Conservation (phyloP, 2,329 filamentous ascomycete species). For the Paramyrothecium roridum region DNA sequence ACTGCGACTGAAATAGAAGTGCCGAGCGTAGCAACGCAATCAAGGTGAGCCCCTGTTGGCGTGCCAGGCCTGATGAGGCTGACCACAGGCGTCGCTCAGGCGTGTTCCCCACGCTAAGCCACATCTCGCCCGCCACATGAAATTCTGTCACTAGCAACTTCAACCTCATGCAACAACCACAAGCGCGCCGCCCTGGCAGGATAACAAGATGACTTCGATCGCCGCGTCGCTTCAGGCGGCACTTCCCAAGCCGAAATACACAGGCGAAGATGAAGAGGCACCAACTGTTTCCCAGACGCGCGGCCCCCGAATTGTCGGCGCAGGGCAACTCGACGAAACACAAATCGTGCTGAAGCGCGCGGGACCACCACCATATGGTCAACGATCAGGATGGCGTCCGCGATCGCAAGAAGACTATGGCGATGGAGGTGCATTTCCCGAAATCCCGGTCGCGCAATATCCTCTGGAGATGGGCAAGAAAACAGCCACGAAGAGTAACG, state of each 20-base stretch:
- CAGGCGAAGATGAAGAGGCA: slow-evolving; percentile 81
- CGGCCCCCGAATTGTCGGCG: slow-evolving; percentile 78
- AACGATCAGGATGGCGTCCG: slow-evolving; percentile 87
- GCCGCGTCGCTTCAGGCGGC: slow-evolving; percentile 72
- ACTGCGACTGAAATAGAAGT: too few relatives aligned
- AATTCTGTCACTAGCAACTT: slow-evolving; percentile 20
- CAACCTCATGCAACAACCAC: slow-evolving; percentile 16
- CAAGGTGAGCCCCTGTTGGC: too few relatives aligned
- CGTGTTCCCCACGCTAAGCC: slow-evolving; percentile 21
- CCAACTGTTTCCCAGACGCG: slow-evolving; percentile 68
- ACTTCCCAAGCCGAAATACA: slow-evolving; percentile 87
- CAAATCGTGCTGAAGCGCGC: slow-evolving; percentile 81
- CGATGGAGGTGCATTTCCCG: slow-evolving; percentile 93
- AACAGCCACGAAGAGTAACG: slow-evolving; percentile 70
- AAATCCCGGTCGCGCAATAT: slow-evolving; percentile 91
- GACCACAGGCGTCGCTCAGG: not conserved
- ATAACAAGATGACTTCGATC: slow-evolving; percentile 58
- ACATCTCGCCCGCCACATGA: slow-evolving; percentile 21
- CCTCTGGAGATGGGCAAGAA: slow-evolving; percentile 93
- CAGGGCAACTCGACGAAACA: slow-evolving; percentile 76
- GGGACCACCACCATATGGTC: slow-evolving; percentile 84
- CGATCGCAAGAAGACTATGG: slow-evolving; percentile 87
- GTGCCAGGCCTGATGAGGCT: too few relatives aligned
- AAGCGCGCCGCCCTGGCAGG: slow-evolving; percentile 3
- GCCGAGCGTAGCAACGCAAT: too few relatives aligned